Conservation (phyloP, 108 stramenopile species). For the Stephanodiscus minutulus region DNA sequence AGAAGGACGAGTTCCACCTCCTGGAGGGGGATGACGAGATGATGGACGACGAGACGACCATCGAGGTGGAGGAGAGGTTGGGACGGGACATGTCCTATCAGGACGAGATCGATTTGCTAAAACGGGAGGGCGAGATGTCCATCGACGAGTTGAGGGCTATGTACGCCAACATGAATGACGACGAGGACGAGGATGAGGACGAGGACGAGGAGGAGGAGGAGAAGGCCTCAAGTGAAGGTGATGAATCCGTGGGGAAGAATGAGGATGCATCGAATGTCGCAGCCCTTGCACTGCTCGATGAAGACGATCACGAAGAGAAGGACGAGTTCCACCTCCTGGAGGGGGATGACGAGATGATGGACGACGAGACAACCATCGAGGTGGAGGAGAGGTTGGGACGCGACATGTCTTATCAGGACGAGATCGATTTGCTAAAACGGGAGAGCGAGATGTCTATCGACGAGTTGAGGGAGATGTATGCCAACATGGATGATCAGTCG, state of each 20-base stretch:
- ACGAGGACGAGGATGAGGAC: slow-evolving; percentile 65
- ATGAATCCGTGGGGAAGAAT: neutral
- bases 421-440: slow-evolving; percentile 22
- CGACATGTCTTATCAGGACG: slow-evolving; percentile 13
- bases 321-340: slow-evolving; percentile 11
- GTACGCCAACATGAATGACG: slow-evolving; percentile 47
- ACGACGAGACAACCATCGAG: slow-evolving; percentile 77
- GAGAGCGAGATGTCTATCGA: slow-evolving; percentile 73
- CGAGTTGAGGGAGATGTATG: slow-evolving; percentile 64
- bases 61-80: slow-evolving; percentile 35
- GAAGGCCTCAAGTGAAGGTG: neutral
- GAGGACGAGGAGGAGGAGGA: slow-evolving; percentile 54
- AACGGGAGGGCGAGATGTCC: slow-evolving; percentile 66
- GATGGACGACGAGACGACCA: slow-evolving; percentile 73
- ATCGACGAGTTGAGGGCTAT: slow-evolving; percentile 63
- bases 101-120: slow-evolving; percentile 16
- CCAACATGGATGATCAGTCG: slow-evolving; percentile 16
- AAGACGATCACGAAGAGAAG: slow-evolving; percentile 54
- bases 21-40: neutral
- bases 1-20: slow-evolving; percentile 36
- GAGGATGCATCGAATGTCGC: neutral
- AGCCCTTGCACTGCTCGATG: slow-evolving; percentile 6
- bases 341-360: slow-evolving; percentile 11
- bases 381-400: slow-evolving; percentile 13
- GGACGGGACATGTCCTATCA: slow-evolving; percentile 12